Conservation (phyloP, 768 basidiomycete species). For the Coprinellus micaceus region DNA sequence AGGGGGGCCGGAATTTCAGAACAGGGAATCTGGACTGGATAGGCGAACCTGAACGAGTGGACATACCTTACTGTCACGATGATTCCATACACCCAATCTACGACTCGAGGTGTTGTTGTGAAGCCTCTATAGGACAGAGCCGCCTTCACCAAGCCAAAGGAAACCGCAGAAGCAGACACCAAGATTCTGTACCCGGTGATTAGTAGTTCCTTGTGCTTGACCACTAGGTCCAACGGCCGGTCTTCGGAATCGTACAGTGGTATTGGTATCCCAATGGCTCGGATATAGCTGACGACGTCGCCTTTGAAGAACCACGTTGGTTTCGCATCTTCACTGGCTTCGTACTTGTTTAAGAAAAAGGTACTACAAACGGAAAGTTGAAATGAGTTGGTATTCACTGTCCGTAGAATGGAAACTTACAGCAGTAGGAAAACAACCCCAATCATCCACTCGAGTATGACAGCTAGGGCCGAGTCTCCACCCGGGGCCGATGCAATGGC, state of each 20-base stretch:
- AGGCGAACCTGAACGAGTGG: no score
- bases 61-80: slow-evolving; percentile 4
- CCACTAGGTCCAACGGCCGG: background rate
- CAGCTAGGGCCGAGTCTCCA: background rate
- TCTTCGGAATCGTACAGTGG: slow-evolving; percentile 1
- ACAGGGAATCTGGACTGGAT: no score
- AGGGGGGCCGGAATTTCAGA: background rate
- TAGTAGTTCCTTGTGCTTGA: slow-evolving; percentile 4
- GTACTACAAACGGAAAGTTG: background rate
- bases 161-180: background rate
- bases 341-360: background rate
- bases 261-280: background rate
- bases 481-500: background rate
- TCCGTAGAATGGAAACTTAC: no score
- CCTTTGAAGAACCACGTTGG: slow-evolving; percentile 3
- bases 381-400: no score
- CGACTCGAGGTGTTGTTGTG: background rate
- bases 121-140: slow-evolving; percentile 3
- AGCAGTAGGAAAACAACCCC: background rate
- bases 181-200: slow-evolving; percentile 11
- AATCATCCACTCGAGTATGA: background rate
- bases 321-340: background rate
- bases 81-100: slow-evolving; percentile 12
- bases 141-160: slow-evolving; percentile 10
- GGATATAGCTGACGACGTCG: background rate